A percentile compares a stretch with the other conserved stretches of the same genome.
Conservation (phyloP, 345 rosid species). For the Gossypioides kirkii region DNA sequence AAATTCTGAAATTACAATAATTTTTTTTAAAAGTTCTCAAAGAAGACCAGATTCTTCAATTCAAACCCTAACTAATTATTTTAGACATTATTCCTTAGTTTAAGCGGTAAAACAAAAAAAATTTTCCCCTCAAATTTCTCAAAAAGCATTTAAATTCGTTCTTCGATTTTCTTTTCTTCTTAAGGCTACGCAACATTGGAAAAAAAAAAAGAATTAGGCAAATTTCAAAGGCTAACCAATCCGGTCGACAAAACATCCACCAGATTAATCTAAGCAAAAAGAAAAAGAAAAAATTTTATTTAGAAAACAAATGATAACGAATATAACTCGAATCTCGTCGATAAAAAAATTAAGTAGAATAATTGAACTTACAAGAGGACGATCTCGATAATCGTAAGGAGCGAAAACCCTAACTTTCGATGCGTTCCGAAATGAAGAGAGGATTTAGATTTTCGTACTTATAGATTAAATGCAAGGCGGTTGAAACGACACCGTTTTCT, state of each 20-base stretch:
- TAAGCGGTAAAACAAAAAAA: neutral
- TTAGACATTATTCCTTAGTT: neutral
- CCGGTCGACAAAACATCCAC: neutral
- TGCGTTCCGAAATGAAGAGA: neutral
- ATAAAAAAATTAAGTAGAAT: neutral
- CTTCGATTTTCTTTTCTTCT: neutral
- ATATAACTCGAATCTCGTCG: neutral
- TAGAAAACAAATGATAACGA: neutral
- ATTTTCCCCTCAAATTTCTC: neutral
- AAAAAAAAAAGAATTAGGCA: neutral
- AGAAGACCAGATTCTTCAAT: neutral
- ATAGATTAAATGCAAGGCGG: neutral
- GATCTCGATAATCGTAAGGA: neutral
- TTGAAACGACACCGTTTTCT: neutral
- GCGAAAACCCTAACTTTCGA: neutral
- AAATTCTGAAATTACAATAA: neutral
- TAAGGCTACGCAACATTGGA: neutral
- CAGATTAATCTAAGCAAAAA: neutral
- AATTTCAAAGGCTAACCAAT: neutral
- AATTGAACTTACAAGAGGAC: slow-evolving; percentile 6
- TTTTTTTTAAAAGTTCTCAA: neutral
- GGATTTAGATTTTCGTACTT: neutral
- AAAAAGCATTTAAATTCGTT: neutral
- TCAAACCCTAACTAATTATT: neutral
- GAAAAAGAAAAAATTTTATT: neutral